phyloP scores from a whole-genome alignment of 176 grass and related monocot species.

The Musa acuminata region DNA sequence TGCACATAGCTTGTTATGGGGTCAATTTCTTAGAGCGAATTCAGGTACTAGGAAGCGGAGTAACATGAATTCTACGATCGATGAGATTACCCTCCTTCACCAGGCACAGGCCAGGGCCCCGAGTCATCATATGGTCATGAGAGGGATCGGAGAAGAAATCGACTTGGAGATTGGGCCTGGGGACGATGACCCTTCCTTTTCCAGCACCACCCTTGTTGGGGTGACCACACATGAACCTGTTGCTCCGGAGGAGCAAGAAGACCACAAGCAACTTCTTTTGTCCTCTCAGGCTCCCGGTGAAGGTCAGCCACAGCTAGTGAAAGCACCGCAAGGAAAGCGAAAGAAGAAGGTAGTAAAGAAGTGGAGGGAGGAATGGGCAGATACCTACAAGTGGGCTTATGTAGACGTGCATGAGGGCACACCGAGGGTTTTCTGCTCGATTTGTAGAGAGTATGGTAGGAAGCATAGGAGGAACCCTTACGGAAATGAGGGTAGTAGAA shows the following conservation, averaged over 20 bases:
- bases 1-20: neutral
- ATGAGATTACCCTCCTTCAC: conserved; percentile 80
- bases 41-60: neutral
- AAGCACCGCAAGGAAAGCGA: conserved; percentile 57
- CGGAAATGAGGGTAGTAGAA: conserved; percentile 95
- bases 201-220: conserved; percentile 40
- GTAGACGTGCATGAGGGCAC: conserved; percentile 72
- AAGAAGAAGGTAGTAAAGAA: conserved; percentile 99
- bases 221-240: conserved; percentile 45
- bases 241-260: conserved; percentile 40
- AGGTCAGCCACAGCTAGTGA: conserved; percentile 39
- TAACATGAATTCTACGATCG: conserved; percentile 64
- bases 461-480: conserved; percentile 96
- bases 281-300: conserved; percentile 34
- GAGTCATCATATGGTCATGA: conserved; percentile 69
- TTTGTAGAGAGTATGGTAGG: conserved; percentile 94
- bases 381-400: conserved; percentile 98
- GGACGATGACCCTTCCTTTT: conserved; percentile 65
- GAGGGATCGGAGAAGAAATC: conserved; percentile 87
- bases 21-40: neutral
- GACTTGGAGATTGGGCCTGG: conserved; percentile 88
- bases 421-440: conserved; percentile 82
- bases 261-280: conserved; percentile 78
- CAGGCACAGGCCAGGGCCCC: conserved; percentile 39
- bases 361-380: conserved; percentile 93